Base-by-base conservation (phyloP, 495 filamentous ascomycete species). In the Xylaria acuta region DNA sequence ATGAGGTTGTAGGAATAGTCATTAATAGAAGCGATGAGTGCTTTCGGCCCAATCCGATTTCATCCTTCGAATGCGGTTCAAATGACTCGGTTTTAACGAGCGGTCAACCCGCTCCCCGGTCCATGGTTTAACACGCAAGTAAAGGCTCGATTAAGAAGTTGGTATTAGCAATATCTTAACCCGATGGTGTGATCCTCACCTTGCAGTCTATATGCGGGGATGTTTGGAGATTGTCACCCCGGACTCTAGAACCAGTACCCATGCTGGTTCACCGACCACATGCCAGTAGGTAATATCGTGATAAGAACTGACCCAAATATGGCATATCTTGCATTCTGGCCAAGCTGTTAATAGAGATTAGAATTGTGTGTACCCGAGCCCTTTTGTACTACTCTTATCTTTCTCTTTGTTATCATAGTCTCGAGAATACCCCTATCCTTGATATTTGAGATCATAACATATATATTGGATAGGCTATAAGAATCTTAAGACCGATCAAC, bases 151-250 rank as follows among this genome's bases (percentile, higher is more conserved):
- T 54, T 49, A 25, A 30, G 41, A n/a, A 38, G 49, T 27, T 58
- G 30, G n/a, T 16, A 68, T 68, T 18, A 30, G 34, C 65, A 41
- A 69, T 59, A 40, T 53, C 45, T 43, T n/a, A 38, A 49, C 54
- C 5, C 54, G 40, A 69, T 69, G 67, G 56, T 69, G 67, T 47
- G 36, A 69, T 69, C 27, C 25, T 45, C 11, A 30, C 25, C 11
- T 45, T 47, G 54, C 8, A 36, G 64, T 53, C 9, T 32, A 6
- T 9, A 69, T 69, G 67, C 56, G 67, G 67, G 67, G 67, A 49
- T 45, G 20, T 9, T 62, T 69, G 40, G 67, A 69, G 54, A 62
- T 53, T 34, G 32, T 38, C 20, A n/a, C 40, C 43, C 20, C 49
- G 27, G 27, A 30, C n/a, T 49, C 5, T 40, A 9, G 67, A 63